Conservation (phyloP, 805 yeast species). For the Zygosaccharomyces kombuchaensis region DNA sequence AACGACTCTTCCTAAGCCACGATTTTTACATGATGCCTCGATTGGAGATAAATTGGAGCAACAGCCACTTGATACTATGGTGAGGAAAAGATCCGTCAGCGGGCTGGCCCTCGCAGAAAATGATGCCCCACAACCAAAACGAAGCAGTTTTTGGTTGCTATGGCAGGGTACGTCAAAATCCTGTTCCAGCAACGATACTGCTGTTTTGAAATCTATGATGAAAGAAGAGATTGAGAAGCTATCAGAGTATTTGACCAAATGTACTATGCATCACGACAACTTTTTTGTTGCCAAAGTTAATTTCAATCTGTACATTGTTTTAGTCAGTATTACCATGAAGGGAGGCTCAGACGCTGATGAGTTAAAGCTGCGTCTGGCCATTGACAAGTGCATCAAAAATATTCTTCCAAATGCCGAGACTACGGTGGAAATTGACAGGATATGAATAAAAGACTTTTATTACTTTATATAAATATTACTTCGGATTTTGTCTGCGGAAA, state of each 20-base stretch:
- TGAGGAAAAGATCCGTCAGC: slow-evolving; percentile 14
- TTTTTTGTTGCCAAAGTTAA: slow-evolving; percentile 59
- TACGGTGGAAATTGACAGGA: slow-evolving; percentile 32
- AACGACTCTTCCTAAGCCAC: slow-evolving; percentile 22
- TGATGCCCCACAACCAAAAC: background rate
- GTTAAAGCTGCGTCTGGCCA: slow-evolving; percentile 41
- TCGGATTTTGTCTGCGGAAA: slow-evolving; percentile 30
- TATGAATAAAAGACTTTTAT: slow-evolving; percentile 6
- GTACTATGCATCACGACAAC: slow-evolving; percentile 40
- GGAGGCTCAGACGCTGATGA: slow-evolving; percentile 77
- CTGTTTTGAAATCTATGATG: slow-evolving; percentile 37
- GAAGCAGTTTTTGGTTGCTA: background rate
- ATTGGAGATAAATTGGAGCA: slow-evolving; percentile 5
- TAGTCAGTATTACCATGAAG: slow-evolving; percentile 51
- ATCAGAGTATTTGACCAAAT: slow-evolving; percentile 50
- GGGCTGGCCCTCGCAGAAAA: background rate
- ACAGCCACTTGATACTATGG: background rate
- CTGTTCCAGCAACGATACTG: slow-evolving; percentile 14
- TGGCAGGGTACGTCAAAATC: background rate
- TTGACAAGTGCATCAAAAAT: slow-evolving; percentile 28
- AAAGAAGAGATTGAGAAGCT: slow-evolving; percentile 43
- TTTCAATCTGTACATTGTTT: slow-evolving; percentile 53
- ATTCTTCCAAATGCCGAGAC: slow-evolving; percentile 27
- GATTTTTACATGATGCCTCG: slow-evolving; percentile 17
- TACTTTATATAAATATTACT: slow-evolving; percentile 10